Base-by-base conservation (phyloP, 805 yeast genomes). In the Zygotorulaspora florentina region DNA sequence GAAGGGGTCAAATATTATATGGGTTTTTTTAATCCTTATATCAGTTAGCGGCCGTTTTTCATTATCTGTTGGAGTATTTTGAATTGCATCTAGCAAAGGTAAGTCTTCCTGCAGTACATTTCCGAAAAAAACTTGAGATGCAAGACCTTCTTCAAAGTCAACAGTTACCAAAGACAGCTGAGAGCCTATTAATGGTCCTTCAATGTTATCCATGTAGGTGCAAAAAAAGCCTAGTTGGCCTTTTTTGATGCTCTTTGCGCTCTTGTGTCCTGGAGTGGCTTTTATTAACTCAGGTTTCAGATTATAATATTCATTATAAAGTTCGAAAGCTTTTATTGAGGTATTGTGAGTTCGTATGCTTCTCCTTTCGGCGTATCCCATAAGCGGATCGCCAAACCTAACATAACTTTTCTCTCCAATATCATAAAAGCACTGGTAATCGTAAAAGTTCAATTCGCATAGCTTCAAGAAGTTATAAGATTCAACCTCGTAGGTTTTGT, bases 1-100 rank as follows among this genome's bases (percentile, higher is more conserved):
- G 54, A 72, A 79, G 4, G 85, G 85, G 56, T 81, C 83, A 35
- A 76, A 71, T 8, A 81, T 53, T 2, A 80, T 58, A 53, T 71
- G 71, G 0, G 76, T 70, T 42, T 74, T 77, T 35, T 76, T 66
- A 7, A 81, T 77, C 38, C 84, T 62, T 1, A 80, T 67, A 51
- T 77, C 82, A 43, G 65, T 67, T 27, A 73, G 53, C 12, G 81
- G 80, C 16, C 75, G 55, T 12, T 62, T 49, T 2, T 57, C 42
- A 2, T 61, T 64, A 53, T 78, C 83, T 2, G 69, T 55, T 2
- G 64, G 48, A 0, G 72, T 42, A 0, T 50, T 48, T 50, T 74
- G 79, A 35, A 81, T 67, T 27, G 54, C 57, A n/a, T 74, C 72
- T 39, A 81, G 57, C 0, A 72, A 59, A 0, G 68, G 67, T 30